phyloP scores from a whole-genome alignment of 305 asterid genomes.

The Solanum hybrid region DNA sequence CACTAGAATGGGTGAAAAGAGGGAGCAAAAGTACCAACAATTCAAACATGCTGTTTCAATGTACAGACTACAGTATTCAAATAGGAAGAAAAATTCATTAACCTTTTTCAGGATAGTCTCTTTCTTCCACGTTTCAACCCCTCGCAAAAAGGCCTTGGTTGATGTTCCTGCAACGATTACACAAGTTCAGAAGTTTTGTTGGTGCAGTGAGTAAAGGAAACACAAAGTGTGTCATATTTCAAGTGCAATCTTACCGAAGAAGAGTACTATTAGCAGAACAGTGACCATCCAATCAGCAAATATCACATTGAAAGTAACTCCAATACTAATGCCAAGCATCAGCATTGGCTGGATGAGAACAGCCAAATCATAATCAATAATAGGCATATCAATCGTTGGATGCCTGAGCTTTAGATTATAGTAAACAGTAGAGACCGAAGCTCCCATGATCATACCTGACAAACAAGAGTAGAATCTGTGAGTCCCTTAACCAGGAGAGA shows the following conservation, averaged over 20 bases:
- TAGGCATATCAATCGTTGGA: conserved; percentile 87
- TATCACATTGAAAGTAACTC: conserved; percentile 82
- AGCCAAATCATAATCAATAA: conserved; percentile 92
- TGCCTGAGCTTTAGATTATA: conserved; percentile 83
- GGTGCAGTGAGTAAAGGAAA: conserved; percentile 2
- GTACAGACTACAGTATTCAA: neutral
- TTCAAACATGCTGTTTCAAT: neutral
- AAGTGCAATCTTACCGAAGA: conserved; percentile 40
- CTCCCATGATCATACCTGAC: conserved; percentile 99
- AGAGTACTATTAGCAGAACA: conserved; percentile 73
- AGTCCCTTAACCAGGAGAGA: conserved; percentile 3
- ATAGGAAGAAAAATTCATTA: neutral
- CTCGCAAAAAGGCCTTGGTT: conserved; percentile 20
- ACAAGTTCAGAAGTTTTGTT: neutral
- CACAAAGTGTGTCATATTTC: neutral
- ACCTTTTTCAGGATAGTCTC: conserved; percentile 25
- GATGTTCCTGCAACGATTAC: conserved; percentile 15
- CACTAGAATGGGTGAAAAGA: neutral
- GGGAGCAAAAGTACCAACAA: neutral
- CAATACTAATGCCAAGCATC: conserved; percentile 90
- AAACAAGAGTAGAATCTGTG: conserved; percentile 10
- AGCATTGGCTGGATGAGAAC: conserved; percentile 98
- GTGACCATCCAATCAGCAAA: conserved; percentile 99
- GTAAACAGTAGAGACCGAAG: conserved; percentile 81
- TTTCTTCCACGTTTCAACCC: conserved; percentile 26